These are phyloP conservation scores for Penicillium sp. DNA, from an alignment of 2,329 filamentous ascomycete species.

Conservation along the genomic window DNA sequence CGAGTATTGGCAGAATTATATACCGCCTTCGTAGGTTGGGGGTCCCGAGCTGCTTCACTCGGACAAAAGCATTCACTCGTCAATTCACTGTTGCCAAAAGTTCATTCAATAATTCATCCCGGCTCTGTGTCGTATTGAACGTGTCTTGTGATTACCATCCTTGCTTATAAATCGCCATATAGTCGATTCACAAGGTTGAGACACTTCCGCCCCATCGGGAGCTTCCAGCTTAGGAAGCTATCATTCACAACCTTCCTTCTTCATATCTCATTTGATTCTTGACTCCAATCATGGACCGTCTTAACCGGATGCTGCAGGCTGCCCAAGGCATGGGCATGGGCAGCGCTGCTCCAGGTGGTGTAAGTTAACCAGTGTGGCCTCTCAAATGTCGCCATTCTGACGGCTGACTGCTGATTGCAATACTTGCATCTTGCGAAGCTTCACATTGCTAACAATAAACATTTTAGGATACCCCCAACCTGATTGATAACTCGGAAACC, in stretches of 20 bases:
- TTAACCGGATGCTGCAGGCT: conserved; percentile 81
- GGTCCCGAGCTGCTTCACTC: conserved; percentile 8
- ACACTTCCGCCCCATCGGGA: neutral
- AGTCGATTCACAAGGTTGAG: neutral
- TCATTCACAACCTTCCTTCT: conserved; percentile 23
- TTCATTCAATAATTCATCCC: conserved; percentile 6
- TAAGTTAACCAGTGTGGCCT: conserved; percentile 29
- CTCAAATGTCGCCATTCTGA: conserved; percentile 5
- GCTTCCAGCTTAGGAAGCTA: conserved; percentile 1
- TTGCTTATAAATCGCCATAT: neutral
- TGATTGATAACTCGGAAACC: conserved; percentile 98
- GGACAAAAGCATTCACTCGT: neutral
- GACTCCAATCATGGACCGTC: conserved; percentile 72
- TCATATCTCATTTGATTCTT: conserved; percentile 17
- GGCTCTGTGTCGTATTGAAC: neutral
- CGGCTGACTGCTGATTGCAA: neutral
- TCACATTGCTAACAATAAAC: neutral
- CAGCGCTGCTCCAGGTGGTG: conserved; percentile 38
- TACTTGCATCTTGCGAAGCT: neutral
- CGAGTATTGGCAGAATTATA: conserved; percentile 19
- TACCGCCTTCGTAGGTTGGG: conserved; percentile 37
- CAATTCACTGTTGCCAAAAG: neutral
- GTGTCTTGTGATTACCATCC: neutral
- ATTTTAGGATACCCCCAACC: conserved; percentile 75
- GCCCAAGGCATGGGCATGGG: conserved; percentile 61